Percentiles rank a stretch among this genome's conserved stretches.
Conservation (phyloP, 768 basidiomycete species). For the Grammothele lineata region DNA sequence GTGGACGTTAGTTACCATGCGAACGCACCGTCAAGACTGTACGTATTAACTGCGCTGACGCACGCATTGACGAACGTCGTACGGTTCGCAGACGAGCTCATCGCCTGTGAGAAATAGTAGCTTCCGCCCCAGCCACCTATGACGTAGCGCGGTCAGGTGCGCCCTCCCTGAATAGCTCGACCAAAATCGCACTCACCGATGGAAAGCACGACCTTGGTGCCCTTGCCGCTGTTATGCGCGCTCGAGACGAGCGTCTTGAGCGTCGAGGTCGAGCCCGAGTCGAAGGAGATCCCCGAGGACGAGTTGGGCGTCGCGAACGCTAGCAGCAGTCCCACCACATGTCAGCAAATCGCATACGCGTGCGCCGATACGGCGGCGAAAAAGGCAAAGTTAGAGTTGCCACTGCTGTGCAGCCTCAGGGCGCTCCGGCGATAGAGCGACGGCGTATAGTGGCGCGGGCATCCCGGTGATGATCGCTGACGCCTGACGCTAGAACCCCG, state of each 20-base stretch:
- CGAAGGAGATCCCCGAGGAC: constrained; percentile 47
- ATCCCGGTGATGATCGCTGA: too few relatives aligned
- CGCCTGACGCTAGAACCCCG: too few relatives aligned
- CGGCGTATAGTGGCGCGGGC: too few relatives aligned
- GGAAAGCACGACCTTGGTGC: constrained; percentile 63
- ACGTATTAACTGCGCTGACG: constrained; percentile 49
- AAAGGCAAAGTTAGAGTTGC: neutral
- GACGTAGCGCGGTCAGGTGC: too few relatives aligned
- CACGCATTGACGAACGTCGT: constrained; percentile 55
- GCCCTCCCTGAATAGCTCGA: too few relatives aligned
- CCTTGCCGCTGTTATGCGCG: constrained; percentile 52
- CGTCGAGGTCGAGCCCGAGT: constrained; percentile 44
- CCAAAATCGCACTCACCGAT: constrained; percentile 46
- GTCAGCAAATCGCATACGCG: neutral
- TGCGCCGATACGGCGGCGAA: neutral
- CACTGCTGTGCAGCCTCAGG: constrained; percentile 1
- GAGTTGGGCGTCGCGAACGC: constrained; percentile 71
- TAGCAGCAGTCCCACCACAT: neutral
- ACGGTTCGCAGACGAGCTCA: constrained; percentile 47
- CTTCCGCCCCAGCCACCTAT: constrained; percentile 70
- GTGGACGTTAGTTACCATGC: neutral
- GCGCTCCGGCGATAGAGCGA: constrained; percentile 6
- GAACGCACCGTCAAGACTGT: constrained; percentile 53
- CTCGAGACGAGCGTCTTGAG: constrained; percentile 53
- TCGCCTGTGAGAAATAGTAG: constrained; percentile 58